Base-by-base conservation (phyloP, 2,329 filamentous ascomycete genomes). In the Colletotrichum eleusines region DNA sequence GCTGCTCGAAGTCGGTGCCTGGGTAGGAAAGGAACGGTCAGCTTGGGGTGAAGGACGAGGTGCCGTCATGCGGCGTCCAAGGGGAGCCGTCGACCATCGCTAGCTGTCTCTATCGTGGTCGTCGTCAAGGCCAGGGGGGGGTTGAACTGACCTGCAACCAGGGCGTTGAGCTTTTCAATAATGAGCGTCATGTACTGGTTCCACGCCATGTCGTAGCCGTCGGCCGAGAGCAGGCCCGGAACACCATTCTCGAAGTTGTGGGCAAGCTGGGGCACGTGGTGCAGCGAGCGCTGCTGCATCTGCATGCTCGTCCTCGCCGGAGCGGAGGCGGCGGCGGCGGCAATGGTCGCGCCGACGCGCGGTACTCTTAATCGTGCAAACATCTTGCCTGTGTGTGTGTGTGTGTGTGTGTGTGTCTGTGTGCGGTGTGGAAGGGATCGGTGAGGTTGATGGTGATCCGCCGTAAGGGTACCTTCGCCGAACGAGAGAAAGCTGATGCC, bases 161-260 rank as follows among this genome's bases (percentile, higher is more conserved):
- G 81, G 69, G 85, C 82, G 81, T 97, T 97, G 79, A 98, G 87
- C 81, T 92, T 92, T 73, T 94, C 85, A 63, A 95, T 81, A 77
- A 95, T 86, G 74, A 92, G 82, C 46, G 84, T 79, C 86, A 97
- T 94, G 83, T 98, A 97, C 77, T 94, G 86, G 42, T 87, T 91
- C 91, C 94, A 99, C 60, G 94, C 91, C 65, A 93, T 87, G 66
- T 91, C 83, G 81, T 93, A 97, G 65, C 89, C 93, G 61, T 87
- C 84, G 2, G 86, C 80, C 38, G 90, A 90, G 78, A 97, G 85
- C 72, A 98, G 86, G 18, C 89, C 89, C n/a, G 89, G 87, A 7
- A 97, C 85, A 70, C 86, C 88, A 54, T 85, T 69, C 61, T 79
- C 78, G 81, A 81, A 86, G 74, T 85, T 78, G 66, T 87, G 83